Base-by-base conservation (phyloP, 2,329 filamentous ascomycete genomes). In the Fusarium virguliforme region DNA sequence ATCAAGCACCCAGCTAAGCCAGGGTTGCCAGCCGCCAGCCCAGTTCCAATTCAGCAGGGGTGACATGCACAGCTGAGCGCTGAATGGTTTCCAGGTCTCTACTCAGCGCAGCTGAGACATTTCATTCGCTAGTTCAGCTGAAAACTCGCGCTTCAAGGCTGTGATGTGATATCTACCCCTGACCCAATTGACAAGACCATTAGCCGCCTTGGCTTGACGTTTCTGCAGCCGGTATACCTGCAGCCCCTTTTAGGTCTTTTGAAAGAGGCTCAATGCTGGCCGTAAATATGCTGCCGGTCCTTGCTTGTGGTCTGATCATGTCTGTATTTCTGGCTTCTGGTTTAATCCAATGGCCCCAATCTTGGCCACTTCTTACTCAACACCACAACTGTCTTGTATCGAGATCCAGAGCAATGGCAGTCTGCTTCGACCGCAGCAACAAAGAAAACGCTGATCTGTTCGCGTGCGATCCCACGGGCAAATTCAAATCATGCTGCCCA, bases 341-440 rank as follows among this genome's bases (percentile, higher is more conserved):
- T 18, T 18, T 18, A 18, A 18, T 18, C 18, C 18, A 18, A 18
- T 18, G 18, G 18, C 18, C 18, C 18, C 18, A 18, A 18, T 18
- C 18, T 18, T 18, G 18, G 18, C 18, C 18, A 18, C 2, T 18
- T 18, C 18, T 18, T 18, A 18, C 18, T 18, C 18, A 18, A 18
- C 18, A 18, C 18, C 18, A 18, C 18, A 18, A 28, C 15, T 48
- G 13, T 26, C 43, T 4, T 2, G 12, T 48, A 30, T 30, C 15
- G 15, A 30, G 12, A 13, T 35, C 32, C 3, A 35, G 4, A 46
- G 26, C 28, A 12, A 50, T 50, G 43, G n/a, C 10, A 9, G 9
- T 26, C 43, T 50, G 43, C n/a, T 26, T 50, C 43, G 26, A 50
- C 43, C 28, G 43, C 43, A 50, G 26, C 43, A 50, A 30, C 26